Conservation (phyloP, 2,329 filamentous ascomycete species). For the Corinectria fuckeliana region DNA sequence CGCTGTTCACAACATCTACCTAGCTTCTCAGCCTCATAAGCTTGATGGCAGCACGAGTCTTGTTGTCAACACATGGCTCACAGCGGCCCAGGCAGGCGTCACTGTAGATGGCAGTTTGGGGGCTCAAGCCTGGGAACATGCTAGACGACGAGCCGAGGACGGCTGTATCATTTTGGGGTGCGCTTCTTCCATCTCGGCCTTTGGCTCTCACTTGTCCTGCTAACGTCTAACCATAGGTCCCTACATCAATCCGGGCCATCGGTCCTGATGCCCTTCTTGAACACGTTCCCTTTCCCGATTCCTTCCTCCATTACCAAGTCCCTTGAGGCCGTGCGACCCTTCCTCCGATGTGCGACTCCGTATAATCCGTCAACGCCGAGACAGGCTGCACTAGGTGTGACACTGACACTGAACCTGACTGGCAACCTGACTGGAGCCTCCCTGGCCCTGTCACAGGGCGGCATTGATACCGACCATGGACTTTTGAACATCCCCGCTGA, state of each 20-base stretch:
- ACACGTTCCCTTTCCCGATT: constrained; percentile 78
- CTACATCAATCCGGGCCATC: constrained; percentile 90
- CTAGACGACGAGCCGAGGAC: constrained; percentile 90
- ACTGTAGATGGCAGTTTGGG: constrained; percentile 83
- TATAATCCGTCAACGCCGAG: constrained; percentile 85
- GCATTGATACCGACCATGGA: constrained; percentile 83
- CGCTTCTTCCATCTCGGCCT: constrained; percentile 40
- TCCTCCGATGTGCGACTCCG: constrained; percentile 85
- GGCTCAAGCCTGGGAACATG: constrained; percentile 92
- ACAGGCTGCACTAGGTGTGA: constrained; percentile 80
- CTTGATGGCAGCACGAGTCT: constrained; percentile 90
- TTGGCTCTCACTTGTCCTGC: neutral
- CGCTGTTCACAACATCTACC: constrained; percentile 87
- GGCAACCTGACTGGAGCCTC: constrained; percentile 80
- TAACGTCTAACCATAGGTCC: constrained; percentile 63
- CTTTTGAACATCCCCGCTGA: constrained; percentile 81
- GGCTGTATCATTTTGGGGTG: constrained; percentile 91
- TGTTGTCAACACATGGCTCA: constrained; percentile 95
- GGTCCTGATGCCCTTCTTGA: constrained; percentile 79
- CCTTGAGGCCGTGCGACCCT: constrained; percentile 82
- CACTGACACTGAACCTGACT: constrained; percentile 79
- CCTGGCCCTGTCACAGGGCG: constrained; percentile 82
- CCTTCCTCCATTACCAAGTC: constrained; percentile 79
- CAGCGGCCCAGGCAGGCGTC: constrained; percentile 72
- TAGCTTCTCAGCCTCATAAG: constrained; percentile 79